A percentile compares a stretch with the other conserved stretches of the same genome.
Evolutionary conservation across 2,329 filamentous ascomycete species (phyloP).

Genomic region (Penicillium decumbens): DNA sequence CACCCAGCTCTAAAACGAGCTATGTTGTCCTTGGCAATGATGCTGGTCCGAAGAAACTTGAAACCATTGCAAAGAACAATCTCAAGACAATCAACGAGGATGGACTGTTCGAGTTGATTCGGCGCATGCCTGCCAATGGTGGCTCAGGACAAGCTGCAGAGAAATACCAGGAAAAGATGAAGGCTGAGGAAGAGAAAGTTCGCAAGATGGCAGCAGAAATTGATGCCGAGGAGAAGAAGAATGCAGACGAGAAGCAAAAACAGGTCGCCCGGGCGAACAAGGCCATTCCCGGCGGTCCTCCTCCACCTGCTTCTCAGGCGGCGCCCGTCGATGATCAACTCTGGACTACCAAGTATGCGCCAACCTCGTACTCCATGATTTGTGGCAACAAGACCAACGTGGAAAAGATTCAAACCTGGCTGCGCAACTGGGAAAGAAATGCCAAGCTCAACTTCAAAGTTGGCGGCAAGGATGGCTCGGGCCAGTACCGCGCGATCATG

Average conservation of each 20-base stretch:
- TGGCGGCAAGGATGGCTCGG: slow-evolving; percentile 77
- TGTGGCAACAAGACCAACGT: slow-evolving; percentile 91
- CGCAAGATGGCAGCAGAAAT: slow-evolving; percentile 76
- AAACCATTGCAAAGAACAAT: slow-evolving; percentile 72
- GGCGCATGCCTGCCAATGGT: slow-evolving; percentile 74
- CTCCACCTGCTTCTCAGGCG: slow-evolving; percentile 42
- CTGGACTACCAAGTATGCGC: slow-evolving; percentile 95
- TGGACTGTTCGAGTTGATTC: slow-evolving; percentile 82
- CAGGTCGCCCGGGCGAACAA: slow-evolving; percentile 39
- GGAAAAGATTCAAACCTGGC: slow-evolving; percentile 84
- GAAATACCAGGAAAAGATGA: slow-evolving; percentile 77
- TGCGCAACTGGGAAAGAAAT: slow-evolving; percentile 73
- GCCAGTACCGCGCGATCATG: slow-evolving; percentile 81
- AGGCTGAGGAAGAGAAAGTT: slow-evolving; percentile 77
- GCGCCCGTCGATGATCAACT: slow-evolving; percentile 59
- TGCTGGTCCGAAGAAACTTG: slow-evolving; percentile 86
- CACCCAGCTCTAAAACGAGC: slow-evolving; percentile 86
- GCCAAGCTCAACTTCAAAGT: slow-evolving; percentile 77
- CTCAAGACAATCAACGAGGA: slow-evolving; percentile 94
- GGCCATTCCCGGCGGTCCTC: slow-evolving; percentile 18
- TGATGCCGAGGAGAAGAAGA: slow-evolving; percentile 68
- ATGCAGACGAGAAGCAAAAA: slow-evolving; percentile 35
- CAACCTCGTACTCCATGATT: slow-evolving; percentile 76
- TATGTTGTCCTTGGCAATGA: slow-evolving; percentile 89
- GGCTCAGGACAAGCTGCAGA: slow-evolving; percentile 84